Evolutionary conservation across 2,329 filamentous ascomycete genomes (phyloP).

Genomic region (Aspergillus awamori): DNA sequence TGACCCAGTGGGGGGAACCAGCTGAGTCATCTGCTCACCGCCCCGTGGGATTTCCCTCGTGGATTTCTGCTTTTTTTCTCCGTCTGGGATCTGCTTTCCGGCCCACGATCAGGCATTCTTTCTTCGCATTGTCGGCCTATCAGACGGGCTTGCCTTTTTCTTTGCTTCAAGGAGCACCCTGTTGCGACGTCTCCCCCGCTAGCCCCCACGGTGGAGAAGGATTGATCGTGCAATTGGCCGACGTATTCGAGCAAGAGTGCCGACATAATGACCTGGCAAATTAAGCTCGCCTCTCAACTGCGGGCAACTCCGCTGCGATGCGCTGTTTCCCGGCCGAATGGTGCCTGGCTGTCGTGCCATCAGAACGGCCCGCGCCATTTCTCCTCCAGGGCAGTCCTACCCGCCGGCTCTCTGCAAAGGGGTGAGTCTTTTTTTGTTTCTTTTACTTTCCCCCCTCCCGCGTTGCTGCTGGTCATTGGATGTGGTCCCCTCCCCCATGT

Average conservation of each 20-base stretch:
- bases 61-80: slow-evolving; percentile 5
- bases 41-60: background rate
- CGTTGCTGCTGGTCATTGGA: slow-evolving; percentile 5
- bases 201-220: slow-evolving; percentile 20
- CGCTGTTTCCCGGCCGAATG: slow-evolving; percentile 35
- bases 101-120: background rate
- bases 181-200: slow-evolving; percentile 14
- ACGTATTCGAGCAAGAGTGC: background rate
- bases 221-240: slow-evolving; percentile 19
- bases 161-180: slow-evolving; percentile 2
- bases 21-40: slow-evolving; percentile 5
- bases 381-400: slow-evolving; percentile 17
- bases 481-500: background rate
- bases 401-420: slow-evolving; percentile 14
- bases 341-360: slow-evolving; percentile 28
- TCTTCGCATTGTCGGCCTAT: background rate
- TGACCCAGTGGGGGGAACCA: background rate
- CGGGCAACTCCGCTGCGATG: slow-evolving; percentile 36
- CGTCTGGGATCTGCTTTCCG: background rate
- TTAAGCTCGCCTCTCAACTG: slow-evolving; percentile 32
- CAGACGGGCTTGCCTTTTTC: background rate
- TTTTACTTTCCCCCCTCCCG: background rate
- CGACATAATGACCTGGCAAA: slow-evolving; percentile 34
- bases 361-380: slow-evolving; percentile 17
- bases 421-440: slow-evolving; percentile 5